Evolutionary conservation across 2,329 filamentous ascomycete genomes (phyloP).

Genomic region (Clonostachys solani): DNA sequence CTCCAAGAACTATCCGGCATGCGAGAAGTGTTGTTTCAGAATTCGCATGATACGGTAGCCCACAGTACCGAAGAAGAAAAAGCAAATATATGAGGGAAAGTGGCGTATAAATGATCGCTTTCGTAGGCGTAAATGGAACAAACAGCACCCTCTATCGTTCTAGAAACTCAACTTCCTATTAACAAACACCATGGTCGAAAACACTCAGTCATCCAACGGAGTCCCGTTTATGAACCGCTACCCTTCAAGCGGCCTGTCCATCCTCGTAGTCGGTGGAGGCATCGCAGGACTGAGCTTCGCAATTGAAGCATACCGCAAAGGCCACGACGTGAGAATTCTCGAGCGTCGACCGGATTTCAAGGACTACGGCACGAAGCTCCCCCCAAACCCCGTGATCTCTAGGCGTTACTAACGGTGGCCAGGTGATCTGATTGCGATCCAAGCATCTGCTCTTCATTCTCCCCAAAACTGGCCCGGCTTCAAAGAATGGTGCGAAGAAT

Average conservation of each 20-base stretch:
- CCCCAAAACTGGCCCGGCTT: slow-evolving; percentile 46
- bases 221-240: not conserved
- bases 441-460: slow-evolving; percentile 52
- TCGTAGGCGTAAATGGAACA: too few species aligned
- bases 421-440: slow-evolving; percentile 53
- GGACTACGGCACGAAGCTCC: slow-evolving; percentile 3
- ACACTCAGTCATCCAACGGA: too few species aligned
- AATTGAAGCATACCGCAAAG: slow-evolving; percentile 59
- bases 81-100: too few species aligned
- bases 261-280: slow-evolving; percentile 25
- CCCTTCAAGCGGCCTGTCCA: not conserved
- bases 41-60: too few species aligned
- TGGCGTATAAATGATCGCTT: too few species aligned
- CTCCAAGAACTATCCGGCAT: too few species aligned
- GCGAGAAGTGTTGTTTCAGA: too few species aligned
- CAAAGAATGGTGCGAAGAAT: not conserved
- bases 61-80: too few species aligned
- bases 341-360: slow-evolving; percentile 55
- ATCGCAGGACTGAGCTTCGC: slow-evolving; percentile 60
- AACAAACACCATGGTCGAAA: too few species aligned
- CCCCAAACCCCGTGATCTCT: not conserved
- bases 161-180: too few species aligned
- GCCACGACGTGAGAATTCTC: slow-evolving; percentile 54
- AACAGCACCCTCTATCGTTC: too few species aligned
- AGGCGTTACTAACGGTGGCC: slow-evolving; percentile 20